Base-by-base conservation (phyloP, 2,329 filamentous ascomycete genomes). In the Alternaria gaisen region DNA sequence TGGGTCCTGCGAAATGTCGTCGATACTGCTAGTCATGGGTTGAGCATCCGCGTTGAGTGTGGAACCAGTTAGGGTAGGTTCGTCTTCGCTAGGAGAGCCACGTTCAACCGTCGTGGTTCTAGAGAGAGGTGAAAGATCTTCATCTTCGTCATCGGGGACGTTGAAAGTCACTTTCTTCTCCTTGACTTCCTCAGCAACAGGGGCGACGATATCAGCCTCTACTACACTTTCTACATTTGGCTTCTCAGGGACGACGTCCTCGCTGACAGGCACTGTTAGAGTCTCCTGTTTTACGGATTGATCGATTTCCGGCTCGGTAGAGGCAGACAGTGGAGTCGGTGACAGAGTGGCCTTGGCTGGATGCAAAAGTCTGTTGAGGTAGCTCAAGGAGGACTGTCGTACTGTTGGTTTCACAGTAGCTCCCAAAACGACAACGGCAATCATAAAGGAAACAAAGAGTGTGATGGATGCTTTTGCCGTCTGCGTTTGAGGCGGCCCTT, bases 131-230 rank as follows among this genome's bases (percentile, higher is more conserved):
- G 72, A 66, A 22, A 76, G 64, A 20, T 77, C 68, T 28, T 73
- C 74, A n/a, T 77, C 75, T 16, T 74, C 69, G 8, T 74, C 69
- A 16, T 71, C 70, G 11, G 74, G 74, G 41, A 77, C 66, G 14
- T 69, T 66, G 50, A 78, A 78, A 5, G 67, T 73, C 11, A 77
- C 75, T 53, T 73, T 76, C 62, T 72, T 73, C 61, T 78, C 72
- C 43, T 76, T 73, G 32, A 40, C 47, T 20, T 77, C 73, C 10
- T 54, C 61, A 16, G 55, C 52, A 34, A 61, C 40, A 26, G 61
- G 48, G 8, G 43, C 30, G 5, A 65, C 58, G 10, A 52, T 32
- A 24, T 56, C 40, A 14, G 46, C 57, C 52, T 69, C 61, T 14
- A 60, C 56, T 40, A 44, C 24, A 7, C 26, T 46, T 18, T 60